Evolutionary conservation across 768 basidiomycete genomes (phyloP), one percentile per base, ranked within the genome.

Genomic region (Daedaleopsis sinensis): DNA sequence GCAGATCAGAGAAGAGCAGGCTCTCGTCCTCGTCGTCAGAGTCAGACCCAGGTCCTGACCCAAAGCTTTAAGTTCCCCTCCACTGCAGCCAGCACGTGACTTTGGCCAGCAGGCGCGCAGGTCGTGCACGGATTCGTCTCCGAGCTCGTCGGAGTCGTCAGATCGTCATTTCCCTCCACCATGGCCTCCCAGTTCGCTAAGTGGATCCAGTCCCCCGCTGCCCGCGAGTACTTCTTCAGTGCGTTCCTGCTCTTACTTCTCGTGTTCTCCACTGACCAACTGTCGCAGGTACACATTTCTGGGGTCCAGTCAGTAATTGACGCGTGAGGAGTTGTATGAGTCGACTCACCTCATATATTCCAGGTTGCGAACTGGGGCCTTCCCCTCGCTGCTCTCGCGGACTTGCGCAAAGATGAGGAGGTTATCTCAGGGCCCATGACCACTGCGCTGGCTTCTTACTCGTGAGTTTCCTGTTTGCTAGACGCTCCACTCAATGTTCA

Each of bases 351-450:
- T 43, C 27, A 32, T 32, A 32, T 37, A 55, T n/a, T 37, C 52
- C 70, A 96, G 96, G 89, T 95, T 63, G 96, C 96, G 63, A 99
- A 99, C 80, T 99, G 96, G 93, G 96, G 96, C 70, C 84, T 99
- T 18, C 96, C 96, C 60, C 77, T 98, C 42, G 96, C 96, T 69
- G 96, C 96, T 46, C 79, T 99, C 47, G 71, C 94, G 7, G 96
- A 99, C 78, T 78, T 98, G 71, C 81, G 78, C 65, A 97, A 95
- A 72, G 94, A 98, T 84, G 94, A 97, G 75, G 93, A 97, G 68
- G 83, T 94, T 72, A 99, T 99, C 67, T 98, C 96, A 52, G 96
- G 96, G 16, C 85, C 94, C 37, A 99, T 99, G 96, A 96, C 94
- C 1, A 86, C 92, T 48, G 92, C 96, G 23, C 83, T 99, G 44